Percentiles rank a stretch among this genome's conserved stretches.
These are phyloP conservation scores for Boletus speciosus DNA, from an alignment of 768 basidiomycete species.

Conservation along the genomic window DNA sequence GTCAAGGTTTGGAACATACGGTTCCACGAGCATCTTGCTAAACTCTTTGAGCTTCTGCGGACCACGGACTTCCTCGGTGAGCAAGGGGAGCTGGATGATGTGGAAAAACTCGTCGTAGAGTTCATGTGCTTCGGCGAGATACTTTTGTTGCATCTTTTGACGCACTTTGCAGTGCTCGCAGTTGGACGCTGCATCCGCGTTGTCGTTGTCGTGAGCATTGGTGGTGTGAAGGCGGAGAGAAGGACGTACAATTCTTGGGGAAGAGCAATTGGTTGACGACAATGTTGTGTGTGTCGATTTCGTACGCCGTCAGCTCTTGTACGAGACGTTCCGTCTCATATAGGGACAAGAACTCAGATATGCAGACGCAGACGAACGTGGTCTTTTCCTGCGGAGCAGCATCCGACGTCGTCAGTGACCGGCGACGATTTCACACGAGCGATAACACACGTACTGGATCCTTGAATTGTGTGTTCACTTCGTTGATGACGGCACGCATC, in stretches of 20 bases:
- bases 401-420: background rate
- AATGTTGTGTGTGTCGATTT: conserved; percentile 98
- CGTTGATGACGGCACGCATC: conserved; percentile 95
- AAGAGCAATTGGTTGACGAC: conserved; percentile 97
- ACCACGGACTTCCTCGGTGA: conserved; percentile 96
- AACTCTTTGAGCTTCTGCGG: conserved; percentile 92
- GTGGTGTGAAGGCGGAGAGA: background rate
- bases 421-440: background rate
- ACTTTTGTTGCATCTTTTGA: conserved; percentile 98
- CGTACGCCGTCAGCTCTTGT: conserved; percentile 90
- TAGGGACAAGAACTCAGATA: conserved; percentile 95
- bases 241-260: conserved; percentile 77
- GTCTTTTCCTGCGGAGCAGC: conserved; percentile 76
- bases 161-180: conserved; percentile 96
- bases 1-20: conserved; percentile 53
- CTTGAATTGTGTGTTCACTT: conserved; percentile 99
- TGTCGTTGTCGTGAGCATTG: background rate
- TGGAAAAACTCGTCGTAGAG: conserved; percentile 99
- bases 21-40: conserved; percentile 85
- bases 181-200: conserved; percentile 59
- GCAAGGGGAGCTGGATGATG: conserved; percentile 86
- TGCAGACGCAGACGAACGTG: conserved; percentile 97
- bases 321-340: conserved; percentile 99
- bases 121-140: conserved; percentile 93
- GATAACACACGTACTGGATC: conserved; percentile 68